Base-by-base conservation (phyloP, 768 basidiomycete genomes). In the Collybia nuda region DNA sequence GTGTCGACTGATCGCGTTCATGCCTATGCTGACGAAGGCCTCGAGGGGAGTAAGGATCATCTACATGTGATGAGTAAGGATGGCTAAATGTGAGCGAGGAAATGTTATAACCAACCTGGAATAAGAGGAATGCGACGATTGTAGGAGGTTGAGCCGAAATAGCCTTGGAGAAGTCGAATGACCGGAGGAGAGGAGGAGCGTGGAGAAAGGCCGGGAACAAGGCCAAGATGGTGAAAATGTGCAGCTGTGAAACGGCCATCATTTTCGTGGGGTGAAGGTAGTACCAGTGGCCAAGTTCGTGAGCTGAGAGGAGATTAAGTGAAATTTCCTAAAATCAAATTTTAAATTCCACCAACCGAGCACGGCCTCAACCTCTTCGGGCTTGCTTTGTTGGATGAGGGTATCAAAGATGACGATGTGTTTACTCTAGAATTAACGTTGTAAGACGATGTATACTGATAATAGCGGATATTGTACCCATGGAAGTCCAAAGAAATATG, bases 391-490 rank as follows among this genome's bases (percentile, higher is more conserved):
- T 62, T 95, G 86, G 68, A 98, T 93, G 56, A 99, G 80, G 0
- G 96, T 98, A 60, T 99, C 97, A 61, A 93, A 99, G 62, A 99
- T 89, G 66, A 98, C 93, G 56, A 96, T 92, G 69, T 94, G 92
- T 59, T 94, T 94, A 72, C 85, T 89, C 88, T 90, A 55, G 22
- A 37, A 15, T 5, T 26, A 50, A 11, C 21, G 41, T 44, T 24
- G 12, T 17, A 37, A 21, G 11, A 24, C 8, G 5, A n/a, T 15
- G 0, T 18, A 40, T 7, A 36, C 37, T 24, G 18, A 42, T 17
- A 6, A 5, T 19, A 11, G 26, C 8, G 22, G 3, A 39, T 17
- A 38, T 23, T 76, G 37, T 44, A 91, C 92, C 88, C 93, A 95
- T 1, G 95, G 96, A 11, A 98, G 80, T 51, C 96, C 96, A 56